These are phyloP conservation scores for Tylopilus sp. DNA, from an alignment of 1,284 basidiomycete species.

Conservation along the genomic window DNA sequence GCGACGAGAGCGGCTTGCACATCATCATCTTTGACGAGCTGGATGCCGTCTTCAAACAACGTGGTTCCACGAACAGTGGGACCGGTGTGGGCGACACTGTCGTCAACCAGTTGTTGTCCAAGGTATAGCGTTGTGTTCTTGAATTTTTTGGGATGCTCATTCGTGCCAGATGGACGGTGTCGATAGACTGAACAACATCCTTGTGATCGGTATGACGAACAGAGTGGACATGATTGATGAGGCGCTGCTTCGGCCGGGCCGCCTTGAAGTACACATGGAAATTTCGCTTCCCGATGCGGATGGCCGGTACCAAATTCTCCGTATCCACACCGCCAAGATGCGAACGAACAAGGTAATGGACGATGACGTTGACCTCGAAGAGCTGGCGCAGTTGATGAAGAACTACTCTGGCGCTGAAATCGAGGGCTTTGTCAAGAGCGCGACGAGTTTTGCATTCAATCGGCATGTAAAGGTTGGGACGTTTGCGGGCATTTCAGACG, in stretches of 20 bases:
- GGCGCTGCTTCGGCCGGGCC: conserved; percentile 93
- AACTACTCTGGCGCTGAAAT: conserved; percentile 99
- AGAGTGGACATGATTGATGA: conserved; percentile 99
- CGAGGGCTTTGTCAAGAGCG: conserved; percentile 94
- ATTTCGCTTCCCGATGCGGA: conserved; percentile 95
- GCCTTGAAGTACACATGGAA: conserved; percentile 99
- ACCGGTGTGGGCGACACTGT: conserved; percentile 98
- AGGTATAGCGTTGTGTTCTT: conserved; percentile 45
- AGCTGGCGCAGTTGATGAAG: conserved; percentile 87
- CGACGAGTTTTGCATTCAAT: conserved; percentile 97
- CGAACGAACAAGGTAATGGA: conserved; percentile 90
- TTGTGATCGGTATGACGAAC: conserved; percentile 99
- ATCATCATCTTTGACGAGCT: conserved; percentile 99
- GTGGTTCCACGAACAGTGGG: conserved; percentile 85
- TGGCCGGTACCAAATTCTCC: conserved; percentile 91
- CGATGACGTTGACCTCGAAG: conserved; percentile 77
- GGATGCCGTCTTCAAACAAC: conserved; percentile 98
- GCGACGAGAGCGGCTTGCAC: conserved; percentile 96
- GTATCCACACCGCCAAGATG: conserved; percentile 97
- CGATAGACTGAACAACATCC: conserved; percentile 98
- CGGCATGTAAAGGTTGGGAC: conserved; percentile 97
- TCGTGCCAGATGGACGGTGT: conserved; percentile 91
- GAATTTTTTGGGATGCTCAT: not conserved
- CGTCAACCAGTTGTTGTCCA: conserved; percentile 97
- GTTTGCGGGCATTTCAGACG: conserved; percentile 93